Percentiles rank a stretch among this genome's conserved stretches.
phyloP scores from a whole-genome alignment of 352 stramenopile genomes.

The Globisporangium paroecandrum region DNA sequence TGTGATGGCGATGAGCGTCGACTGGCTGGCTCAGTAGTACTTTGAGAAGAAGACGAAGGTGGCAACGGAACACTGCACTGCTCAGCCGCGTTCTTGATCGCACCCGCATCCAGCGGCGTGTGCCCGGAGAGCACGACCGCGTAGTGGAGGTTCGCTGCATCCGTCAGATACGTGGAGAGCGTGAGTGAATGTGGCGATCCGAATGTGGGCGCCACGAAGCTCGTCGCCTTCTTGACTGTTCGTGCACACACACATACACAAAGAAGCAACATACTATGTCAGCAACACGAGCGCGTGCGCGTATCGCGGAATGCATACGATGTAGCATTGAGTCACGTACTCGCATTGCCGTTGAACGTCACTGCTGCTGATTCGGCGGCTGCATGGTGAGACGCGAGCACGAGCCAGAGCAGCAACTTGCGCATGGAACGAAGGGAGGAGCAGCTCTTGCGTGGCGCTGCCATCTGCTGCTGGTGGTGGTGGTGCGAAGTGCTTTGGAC shows the following conservation, averaged over 20 bases:
- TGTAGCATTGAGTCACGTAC: neutral
- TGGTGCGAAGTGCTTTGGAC: too few species aligned
- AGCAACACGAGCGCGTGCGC: neutral
- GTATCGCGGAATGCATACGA: neutral
- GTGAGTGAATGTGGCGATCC: conserved; percentile 47
- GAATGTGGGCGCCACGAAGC: conserved; percentile 47
- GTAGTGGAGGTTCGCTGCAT: conserved; percentile 73
- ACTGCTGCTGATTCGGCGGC: neutral
- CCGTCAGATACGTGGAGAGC: conserved; percentile 70
- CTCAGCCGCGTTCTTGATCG: conserved; percentile 44
- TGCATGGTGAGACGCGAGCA: neutral
- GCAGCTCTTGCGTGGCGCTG: neutral
- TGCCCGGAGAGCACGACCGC: conserved; percentile 42
- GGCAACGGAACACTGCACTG: conserved; percentile 16
- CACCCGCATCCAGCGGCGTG: conserved; percentile 32
- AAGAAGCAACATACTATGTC: neutral
- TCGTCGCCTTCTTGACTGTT: conserved; percentile 18
- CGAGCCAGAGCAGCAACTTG: conserved; percentile 3
- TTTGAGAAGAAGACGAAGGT: neutral
- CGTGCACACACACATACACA: neutral
- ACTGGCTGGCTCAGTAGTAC: neutral
- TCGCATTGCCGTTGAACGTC: conserved; percentile 6
- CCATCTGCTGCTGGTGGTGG: neutral
- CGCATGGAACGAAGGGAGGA: neutral
- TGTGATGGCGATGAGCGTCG: neutral